These are phyloP conservation scores for Pterula multifida DNA, from an alignment of 1,284 basidiomycete species.

Conservation along the genomic window DNA sequence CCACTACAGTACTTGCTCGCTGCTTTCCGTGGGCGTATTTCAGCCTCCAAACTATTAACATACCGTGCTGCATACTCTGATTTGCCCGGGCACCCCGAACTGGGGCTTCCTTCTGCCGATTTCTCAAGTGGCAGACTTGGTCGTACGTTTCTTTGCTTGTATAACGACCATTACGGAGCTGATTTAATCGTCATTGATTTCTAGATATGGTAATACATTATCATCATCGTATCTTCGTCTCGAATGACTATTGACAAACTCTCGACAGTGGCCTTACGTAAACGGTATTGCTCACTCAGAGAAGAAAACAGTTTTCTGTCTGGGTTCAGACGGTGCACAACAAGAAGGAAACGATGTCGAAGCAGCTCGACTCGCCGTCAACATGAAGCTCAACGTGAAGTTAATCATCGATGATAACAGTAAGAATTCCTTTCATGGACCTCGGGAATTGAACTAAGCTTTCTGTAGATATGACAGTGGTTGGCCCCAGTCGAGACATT, in stretches of 20 bases:
- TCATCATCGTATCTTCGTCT: no score
- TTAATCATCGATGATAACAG: conserved; percentile 74
- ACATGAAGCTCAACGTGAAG: conserved; percentile 71
- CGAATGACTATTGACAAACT: not conserved
- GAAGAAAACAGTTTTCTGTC: conserved; percentile 67
- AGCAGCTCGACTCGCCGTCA: conserved; percentile 78
- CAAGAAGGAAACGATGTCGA: conserved; percentile 86
- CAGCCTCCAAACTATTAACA: conserved; percentile 64
- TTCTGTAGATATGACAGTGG: conserved; percentile 60
- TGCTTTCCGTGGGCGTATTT: conserved; percentile 59
- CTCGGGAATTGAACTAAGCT: not conserved
- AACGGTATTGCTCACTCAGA: conserved; percentile 66
- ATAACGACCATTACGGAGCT: no score
- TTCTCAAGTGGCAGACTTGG: conserved; percentile 80
- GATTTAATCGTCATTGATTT: no score
- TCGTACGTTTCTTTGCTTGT: conserved; percentile 31
- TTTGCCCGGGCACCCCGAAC: conserved; percentile 77
- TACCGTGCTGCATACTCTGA: conserved; percentile 78
- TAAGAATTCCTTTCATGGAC: not conserved
- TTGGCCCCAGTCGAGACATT: conserved; percentile 75
- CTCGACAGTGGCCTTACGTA: conserved; percentile 29
- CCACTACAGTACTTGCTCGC: conserved; percentile 77
- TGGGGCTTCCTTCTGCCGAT: conserved; percentile 77
- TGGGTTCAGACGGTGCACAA: conserved; percentile 81
- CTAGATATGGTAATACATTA: no score